Percentiles rank a stretch among this genome's conserved stretches.
phyloP scores from a whole-genome alignment of 2,329 filamentous ascomycete genomes.

The Alternaria gansuensis region DNA sequence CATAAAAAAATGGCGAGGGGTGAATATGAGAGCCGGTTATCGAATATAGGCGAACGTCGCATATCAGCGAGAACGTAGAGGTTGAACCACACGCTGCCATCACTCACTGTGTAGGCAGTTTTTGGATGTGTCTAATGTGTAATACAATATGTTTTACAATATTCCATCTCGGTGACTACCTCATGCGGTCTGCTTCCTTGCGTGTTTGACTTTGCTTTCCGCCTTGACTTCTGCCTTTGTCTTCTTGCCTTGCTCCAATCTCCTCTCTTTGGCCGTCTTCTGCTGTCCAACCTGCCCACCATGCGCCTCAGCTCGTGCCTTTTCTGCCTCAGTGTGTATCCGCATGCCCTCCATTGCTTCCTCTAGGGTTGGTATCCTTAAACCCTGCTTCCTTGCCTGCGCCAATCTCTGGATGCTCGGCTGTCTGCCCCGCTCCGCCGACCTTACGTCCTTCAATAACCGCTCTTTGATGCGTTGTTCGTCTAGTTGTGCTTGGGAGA shows the following conservation, averaged over 20 bases:
- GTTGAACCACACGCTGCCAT: not conserved
- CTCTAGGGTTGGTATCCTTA: conserved; percentile 43
- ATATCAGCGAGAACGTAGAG: not conserved
- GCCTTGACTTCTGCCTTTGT: conserved; percentile 37
- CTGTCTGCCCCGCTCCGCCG: conserved; percentile 49
- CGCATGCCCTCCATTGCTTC: conserved; percentile 44
- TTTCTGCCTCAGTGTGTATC: conserved; percentile 32
- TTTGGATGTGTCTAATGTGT: not conserved
- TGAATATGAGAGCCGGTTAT: not conserved
- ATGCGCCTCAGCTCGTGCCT: conserved; percentile 35
- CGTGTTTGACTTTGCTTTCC: conserved; percentile 35
- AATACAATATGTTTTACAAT: conserved; percentile 12
- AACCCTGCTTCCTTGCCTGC: conserved; percentile 39
- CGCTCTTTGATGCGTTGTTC: conserved; percentile 64
- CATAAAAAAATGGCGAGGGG: not conserved
- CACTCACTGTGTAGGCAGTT: not conserved
- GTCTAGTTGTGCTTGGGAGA: conserved; percentile 69
- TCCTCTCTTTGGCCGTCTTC: conserved; percentile 40
- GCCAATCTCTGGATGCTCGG: conserved; percentile 42
- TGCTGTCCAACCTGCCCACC: conserved; percentile 40
- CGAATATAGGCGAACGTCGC: not conserved
- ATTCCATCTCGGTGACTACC: not conserved
- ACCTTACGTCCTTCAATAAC: conserved; percentile 65
- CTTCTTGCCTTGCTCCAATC: conserved; percentile 36
- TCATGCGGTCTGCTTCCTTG: conserved; percentile 32